Evolutionary conservation across 2,329 filamentous ascomycete species (phyloP).

Genomic region (Triangularia verruculosa): DNA sequence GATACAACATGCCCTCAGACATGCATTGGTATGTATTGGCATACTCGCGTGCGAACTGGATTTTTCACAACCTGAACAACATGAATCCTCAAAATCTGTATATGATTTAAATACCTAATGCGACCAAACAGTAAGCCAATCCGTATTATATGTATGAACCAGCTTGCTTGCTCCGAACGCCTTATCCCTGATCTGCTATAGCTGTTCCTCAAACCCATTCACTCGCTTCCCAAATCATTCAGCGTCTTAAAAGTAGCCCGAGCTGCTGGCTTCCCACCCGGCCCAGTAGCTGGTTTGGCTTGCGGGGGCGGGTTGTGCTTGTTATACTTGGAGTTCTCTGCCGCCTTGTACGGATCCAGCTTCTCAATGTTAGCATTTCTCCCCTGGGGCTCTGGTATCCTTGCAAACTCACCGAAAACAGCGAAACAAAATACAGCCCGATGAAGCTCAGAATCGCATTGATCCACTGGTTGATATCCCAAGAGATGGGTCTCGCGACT

Average conservation of each 20-base stretch:
- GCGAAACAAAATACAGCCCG: constrained; percentile 58
- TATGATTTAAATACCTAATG: background rate
- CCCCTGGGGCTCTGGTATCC: background rate
- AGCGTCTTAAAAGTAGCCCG: constrained; percentile 49
- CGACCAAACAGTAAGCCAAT: background rate
- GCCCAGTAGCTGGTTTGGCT: constrained; percentile 11
- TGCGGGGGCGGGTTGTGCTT: constrained; percentile 39
- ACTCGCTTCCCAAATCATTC: constrained; percentile 43
- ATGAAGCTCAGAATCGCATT: constrained; percentile 53
- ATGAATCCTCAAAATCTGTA: background rate
- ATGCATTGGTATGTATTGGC: too few species aligned
- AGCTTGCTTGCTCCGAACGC: constrained; percentile 1
- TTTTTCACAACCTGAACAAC: background rate
- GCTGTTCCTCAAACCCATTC: background rate
- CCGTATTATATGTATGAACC: background rate
- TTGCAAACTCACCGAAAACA: constrained; percentile 54
- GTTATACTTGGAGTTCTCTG: constrained; percentile 59
- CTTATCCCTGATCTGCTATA: background rate
- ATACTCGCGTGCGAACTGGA: too few species aligned
- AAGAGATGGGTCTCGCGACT: constrained; percentile 25
- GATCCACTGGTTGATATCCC: constrained; percentile 44
- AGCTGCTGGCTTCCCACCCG: constrained; percentile 28
- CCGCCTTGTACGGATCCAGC: constrained; percentile 61
- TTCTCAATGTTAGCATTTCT: constrained; percentile 30
- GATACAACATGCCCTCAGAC: too few species aligned